Conservation (phyloP, 2,329 filamentous ascomycete genomes). For the Peltaster fructicola region DNA sequence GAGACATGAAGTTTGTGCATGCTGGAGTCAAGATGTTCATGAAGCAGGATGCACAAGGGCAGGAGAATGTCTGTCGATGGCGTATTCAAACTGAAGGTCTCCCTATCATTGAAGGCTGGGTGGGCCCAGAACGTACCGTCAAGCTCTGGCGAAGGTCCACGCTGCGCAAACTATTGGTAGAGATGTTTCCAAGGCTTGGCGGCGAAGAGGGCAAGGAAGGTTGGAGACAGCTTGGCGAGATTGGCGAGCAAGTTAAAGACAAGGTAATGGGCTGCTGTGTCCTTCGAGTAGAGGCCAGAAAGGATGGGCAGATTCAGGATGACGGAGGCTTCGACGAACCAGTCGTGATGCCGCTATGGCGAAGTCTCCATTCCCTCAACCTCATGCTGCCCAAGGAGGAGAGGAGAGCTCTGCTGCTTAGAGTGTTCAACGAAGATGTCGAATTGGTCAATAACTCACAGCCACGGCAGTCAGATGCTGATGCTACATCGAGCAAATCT, state of each 20-base stretch:
- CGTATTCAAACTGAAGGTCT: slow-evolving; percentile 90
- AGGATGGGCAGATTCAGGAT: slow-evolving; percentile 6
- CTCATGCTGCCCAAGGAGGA: slow-evolving; percentile 98
- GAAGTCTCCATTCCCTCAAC: slow-evolving; percentile 79
- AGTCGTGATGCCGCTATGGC: slow-evolving; percentile 86
- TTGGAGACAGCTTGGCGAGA: slow-evolving; percentile 66
- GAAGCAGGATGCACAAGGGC: slow-evolving; percentile 81
- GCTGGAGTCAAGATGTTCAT: slow-evolving; percentile 98
- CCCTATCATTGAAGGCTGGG: slow-evolving; percentile 77
- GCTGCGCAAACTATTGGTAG: slow-evolving; percentile 63
- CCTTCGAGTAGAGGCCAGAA: slow-evolving; percentile 56
- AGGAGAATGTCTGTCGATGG: slow-evolving; percentile 76
- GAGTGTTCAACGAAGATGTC: slow-evolving; percentile 78
- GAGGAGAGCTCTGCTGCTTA: slow-evolving; percentile 70
- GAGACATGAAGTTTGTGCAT: slow-evolving; percentile 88
- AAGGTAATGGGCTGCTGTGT: slow-evolving; percentile 87
- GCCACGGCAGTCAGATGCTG: slow-evolving; percentile 6
- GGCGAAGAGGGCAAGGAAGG: slow-evolving; percentile 30
- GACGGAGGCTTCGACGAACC: slow-evolving; percentile 47
- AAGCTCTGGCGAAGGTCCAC: slow-evolving; percentile 61
- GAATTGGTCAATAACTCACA: slow-evolving; percentile 53
- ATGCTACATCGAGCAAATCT: slow-evolving; percentile 1
- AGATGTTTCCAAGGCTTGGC: slow-evolving; percentile 86
- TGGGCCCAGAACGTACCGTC: slow-evolving; percentile 61
- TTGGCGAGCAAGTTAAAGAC: slow-evolving; percentile 63